Conservation (phyloP, 306 rosid species). For the Arachis stenosperma region DNA sequence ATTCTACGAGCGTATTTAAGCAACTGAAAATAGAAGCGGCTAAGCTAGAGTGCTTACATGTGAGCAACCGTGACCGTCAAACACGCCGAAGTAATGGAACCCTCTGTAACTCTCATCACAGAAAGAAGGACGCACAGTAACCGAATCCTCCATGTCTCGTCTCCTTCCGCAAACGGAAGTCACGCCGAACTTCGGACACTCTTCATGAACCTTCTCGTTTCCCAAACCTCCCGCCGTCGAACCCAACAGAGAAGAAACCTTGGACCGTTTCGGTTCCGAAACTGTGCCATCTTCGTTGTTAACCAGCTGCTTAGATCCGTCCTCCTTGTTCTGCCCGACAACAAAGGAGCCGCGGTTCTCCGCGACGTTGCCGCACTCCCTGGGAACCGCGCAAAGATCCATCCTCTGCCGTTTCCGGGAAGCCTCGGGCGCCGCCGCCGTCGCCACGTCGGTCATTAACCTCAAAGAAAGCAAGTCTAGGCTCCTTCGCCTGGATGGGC, state of each 20-base stretch:
- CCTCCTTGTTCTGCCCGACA: not conserved
- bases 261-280: not conserved
- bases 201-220: slow-evolving; percentile 7
- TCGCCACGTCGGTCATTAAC: slow-evolving; percentile 52
- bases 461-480: slow-evolving; percentile 50
- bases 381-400: slow-evolving; percentile 24
- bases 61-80: slow-evolving; percentile 98
- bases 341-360: slow-evolving; percentile 3
- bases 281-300: not conserved
- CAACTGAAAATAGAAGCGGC: not conserved
- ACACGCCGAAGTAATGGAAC: slow-evolving; percentile 77
- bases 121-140: slow-evolving; percentile 57
- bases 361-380: slow-evolving; percentile 18
- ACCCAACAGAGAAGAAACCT: not conserved
- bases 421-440: slow-evolving; percentile 2
- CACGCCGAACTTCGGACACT: slow-evolving; percentile 54
- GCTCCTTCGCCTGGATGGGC: slow-evolving; percentile 49
- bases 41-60: slow-evolving; percentile 40
- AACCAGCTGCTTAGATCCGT: not conserved
- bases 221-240: not conserved
- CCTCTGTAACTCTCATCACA: not conserved
- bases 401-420: slow-evolving; percentile 58
- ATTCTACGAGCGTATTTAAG: not conserved
- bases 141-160: slow-evolving; percentile 92
- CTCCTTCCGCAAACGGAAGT: slow-evolving; percentile 91